These are phyloP conservation scores for Hygrophoropsis aurantiaca DNA, from an alignment of 768 basidiomycete genomes.

Conservation along the genomic window DNA sequence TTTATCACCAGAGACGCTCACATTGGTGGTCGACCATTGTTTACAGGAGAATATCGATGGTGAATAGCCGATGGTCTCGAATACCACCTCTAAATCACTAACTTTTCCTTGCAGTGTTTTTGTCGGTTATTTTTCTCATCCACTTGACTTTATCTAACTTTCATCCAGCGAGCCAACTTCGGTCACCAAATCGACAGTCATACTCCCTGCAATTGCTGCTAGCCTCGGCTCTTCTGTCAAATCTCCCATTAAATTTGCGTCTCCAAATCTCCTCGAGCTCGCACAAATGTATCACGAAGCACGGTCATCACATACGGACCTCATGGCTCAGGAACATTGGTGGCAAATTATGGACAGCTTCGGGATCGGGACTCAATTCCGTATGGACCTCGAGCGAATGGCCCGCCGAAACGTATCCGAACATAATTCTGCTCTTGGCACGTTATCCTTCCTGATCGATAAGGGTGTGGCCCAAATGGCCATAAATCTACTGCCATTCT, in stretches of 20 bases:
- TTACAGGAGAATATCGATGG: conserved; percentile 47
- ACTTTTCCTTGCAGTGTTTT: not conserved
- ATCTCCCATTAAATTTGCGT: conserved; percentile 65
- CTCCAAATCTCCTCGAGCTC: conserved; percentile 87
- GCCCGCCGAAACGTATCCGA: conserved; percentile 46
- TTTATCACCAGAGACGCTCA: conserved; percentile 53
- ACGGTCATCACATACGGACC: conserved; percentile 40
- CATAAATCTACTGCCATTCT: conserved; percentile 78
- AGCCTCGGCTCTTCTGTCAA: conserved; percentile 29
- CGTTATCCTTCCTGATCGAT: conserved; percentile 60
- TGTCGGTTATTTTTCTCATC: not conserved
- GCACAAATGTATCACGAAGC: conserved; percentile 53
- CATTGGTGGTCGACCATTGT: conserved; percentile 52
- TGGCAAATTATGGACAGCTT: conserved; percentile 68
- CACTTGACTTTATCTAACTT: conserved; percentile 5
- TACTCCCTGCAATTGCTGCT: conserved; percentile 62
- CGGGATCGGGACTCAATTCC: conserved; percentile 65
- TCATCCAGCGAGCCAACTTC: conserved; percentile 88
- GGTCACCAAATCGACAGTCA: conserved; percentile 68
- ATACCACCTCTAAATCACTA: not conserved
- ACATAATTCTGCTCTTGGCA: conserved; percentile 38
- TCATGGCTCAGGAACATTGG: conserved; percentile 57
- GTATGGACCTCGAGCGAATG: conserved; percentile 62
- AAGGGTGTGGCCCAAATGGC: conserved; percentile 80
- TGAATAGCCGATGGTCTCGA: conserved; percentile 35